A percentile compares a stretch with the other conserved stretches of the same genome.
Conservation (phyloP, 495 filamentous ascomycete species). For the Parathielavia appendiculata region DNA sequence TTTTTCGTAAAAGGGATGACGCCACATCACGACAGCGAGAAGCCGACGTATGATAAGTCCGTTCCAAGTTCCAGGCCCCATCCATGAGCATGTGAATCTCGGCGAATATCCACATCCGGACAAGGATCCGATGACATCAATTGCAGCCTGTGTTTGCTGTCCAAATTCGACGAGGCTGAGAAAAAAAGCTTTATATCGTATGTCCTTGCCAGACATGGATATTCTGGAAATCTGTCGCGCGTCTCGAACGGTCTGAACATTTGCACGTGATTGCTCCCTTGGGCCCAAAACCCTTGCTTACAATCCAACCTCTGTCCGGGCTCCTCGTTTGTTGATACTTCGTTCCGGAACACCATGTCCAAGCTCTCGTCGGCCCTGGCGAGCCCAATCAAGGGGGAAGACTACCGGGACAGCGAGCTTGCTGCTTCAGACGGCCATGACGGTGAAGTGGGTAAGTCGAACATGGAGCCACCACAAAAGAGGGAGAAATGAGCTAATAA, state of each 20-base stretch:
- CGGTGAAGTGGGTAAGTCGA: constrained; percentile 9
- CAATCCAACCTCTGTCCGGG: neutral
- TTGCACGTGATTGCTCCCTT: neutral
- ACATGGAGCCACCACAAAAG: neutral
- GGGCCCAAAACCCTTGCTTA: neutral
- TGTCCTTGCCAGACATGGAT: neutral
- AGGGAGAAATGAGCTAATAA: no score
- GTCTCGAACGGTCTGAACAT: neutral
- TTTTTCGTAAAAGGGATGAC: constrained; percentile 12
- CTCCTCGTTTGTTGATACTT: neutral
- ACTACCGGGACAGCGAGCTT: neutral
- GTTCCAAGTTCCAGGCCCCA: constrained; percentile 1
- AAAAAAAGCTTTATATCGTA: neutral
- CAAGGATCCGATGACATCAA: constrained; percentile 6
- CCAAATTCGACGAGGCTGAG: constrained; percentile 2
- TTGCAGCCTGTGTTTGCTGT: constrained; percentile 6
- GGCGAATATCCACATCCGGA: neutral
- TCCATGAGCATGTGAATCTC: neutral
- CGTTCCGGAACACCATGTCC: no score
- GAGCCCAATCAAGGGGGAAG: neutral
- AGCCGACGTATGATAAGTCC: constrained; percentile 9
- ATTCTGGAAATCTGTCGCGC: neutral
- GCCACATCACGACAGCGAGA: constrained; percentile 19
- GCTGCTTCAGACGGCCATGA: neutral
- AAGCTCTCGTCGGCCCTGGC: neutral